These are phyloP conservation scores for Sideroxylon spinosum DNA, from an alignment of 179 eudicot species.

Conservation along the genomic window DNA sequence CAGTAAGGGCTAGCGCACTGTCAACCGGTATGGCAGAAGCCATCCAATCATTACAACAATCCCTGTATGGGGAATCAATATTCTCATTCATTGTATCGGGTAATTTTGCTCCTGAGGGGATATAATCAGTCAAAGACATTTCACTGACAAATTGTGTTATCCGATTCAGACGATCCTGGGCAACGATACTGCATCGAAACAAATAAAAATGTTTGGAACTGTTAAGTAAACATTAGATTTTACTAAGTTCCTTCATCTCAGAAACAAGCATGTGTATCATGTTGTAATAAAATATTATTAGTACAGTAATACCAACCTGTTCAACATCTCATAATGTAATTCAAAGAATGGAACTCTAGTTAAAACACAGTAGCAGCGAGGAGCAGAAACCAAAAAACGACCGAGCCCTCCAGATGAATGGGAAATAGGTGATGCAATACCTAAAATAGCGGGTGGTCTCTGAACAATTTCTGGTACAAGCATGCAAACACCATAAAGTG, in stretches of 20 bases:
- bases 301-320: constrained; percentile 48
- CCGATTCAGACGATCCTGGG: constrained; percentile 88
- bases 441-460: constrained; percentile 65
- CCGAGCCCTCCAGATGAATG: constrained; percentile 48
- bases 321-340: constrained; percentile 86
- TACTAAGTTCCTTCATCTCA: neutral
- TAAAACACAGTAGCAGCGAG: constrained; percentile 91
- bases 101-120: constrained; percentile 36
- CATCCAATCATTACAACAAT: constrained; percentile 52
- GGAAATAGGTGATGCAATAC: constrained; percentile 49
- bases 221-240: neutral
- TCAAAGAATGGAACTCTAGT: constrained; percentile 93
- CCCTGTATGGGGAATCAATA: constrained; percentile 36
- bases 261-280: neutral
- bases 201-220: constrained; percentile 11
- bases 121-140: constrained; percentile 46
- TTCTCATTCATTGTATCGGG: constrained; percentile 37
- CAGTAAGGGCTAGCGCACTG: constrained; percentile 67
- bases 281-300: neutral
- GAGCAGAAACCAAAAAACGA: constrained; percentile 81
- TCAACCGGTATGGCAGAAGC: constrained; percentile 83
- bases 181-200: constrained; percentile 63
- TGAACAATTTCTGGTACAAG: constrained; percentile 91
- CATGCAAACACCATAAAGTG: constrained; percentile 94
- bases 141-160: constrained; percentile 77